A percentile compares a stretch with the other conserved stretches of the same genome.
Evolutionary conservation across 2,329 filamentous ascomycete genomes (phyloP).

Genomic region (Xylaria hypoxylon): DNA sequence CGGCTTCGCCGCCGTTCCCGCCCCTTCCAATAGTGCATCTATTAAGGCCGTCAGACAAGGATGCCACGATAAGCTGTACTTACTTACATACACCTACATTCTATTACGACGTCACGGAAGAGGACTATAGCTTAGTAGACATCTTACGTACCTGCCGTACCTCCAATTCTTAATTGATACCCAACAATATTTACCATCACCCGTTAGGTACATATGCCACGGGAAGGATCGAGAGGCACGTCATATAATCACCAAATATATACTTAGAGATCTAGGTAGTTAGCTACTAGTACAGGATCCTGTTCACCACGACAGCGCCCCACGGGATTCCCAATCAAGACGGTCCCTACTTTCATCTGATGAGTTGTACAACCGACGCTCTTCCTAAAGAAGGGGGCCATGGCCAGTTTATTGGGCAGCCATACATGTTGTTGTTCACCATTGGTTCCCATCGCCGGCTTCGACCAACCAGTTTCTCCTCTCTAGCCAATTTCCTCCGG

Average conservation of each 20-base stretch:
- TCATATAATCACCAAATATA: no score
- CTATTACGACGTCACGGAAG: slow-evolving; percentile 10
- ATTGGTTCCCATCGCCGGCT: slow-evolving; percentile 17
- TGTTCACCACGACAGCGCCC: neutral
- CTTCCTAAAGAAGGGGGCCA: slow-evolving; percentile 16
- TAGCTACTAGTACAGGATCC: neutral
- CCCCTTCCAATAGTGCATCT: slow-evolving; percentile 15
- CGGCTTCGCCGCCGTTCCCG: slow-evolving; percentile 27
- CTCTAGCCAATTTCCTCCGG: neutral
- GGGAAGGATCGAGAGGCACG: slow-evolving; percentile 1
- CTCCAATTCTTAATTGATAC: slow-evolving; percentile 15
- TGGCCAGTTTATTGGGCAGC: slow-evolving; percentile 37
- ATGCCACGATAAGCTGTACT: slow-evolving; percentile 19
- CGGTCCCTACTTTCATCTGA: slow-evolving; percentile 3
- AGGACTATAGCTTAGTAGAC: neutral
- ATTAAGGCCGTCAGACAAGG: slow-evolving; percentile 4
- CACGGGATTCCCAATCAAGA: slow-evolving; percentile 26
- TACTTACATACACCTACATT: neutral
- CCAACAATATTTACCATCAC: slow-evolving; percentile 13
- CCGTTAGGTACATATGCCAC: slow-evolving; percentile 2
- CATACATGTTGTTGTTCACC: slow-evolving; percentile 30
- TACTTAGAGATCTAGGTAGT: no score
- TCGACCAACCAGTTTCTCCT: neutral
- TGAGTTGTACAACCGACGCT: slow-evolving; percentile 32
- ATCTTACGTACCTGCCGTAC: neutral